phyloP scores from a whole-genome alignment of 805 yeast species.

The Sugiyamaella qingdaonensis region DNA sequence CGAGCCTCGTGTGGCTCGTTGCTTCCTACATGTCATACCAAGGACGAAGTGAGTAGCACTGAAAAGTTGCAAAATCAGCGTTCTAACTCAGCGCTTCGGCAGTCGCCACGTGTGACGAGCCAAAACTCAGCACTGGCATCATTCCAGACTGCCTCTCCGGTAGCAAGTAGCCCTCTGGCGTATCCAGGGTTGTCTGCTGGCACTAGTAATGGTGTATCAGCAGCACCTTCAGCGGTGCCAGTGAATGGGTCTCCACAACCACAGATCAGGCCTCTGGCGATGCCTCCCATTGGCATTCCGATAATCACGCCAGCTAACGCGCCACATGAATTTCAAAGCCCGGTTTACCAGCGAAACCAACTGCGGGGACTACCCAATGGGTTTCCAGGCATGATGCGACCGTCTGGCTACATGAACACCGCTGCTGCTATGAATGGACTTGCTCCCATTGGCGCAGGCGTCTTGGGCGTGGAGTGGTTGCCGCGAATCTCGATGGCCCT shows the following conservation, averaged over 20 bases:
- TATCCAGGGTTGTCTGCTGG: neutral
- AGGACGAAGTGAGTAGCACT: neutral
- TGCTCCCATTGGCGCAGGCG: constrained; percentile 29
- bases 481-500: constrained; percentile 69
- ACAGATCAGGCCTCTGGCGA: neutral
- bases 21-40: neutral
- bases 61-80: too few relatives aligned
- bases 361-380: neutral
- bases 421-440: constrained; percentile 5
- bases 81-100: neutral
- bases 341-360: constrained; percentile 19
- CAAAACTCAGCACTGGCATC: neutral
- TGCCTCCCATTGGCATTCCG: constrained; percentile 26
- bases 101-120: neutral
- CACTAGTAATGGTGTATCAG: neutral
- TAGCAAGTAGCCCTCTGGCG: neutral
- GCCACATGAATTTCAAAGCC: constrained; percentile 29
- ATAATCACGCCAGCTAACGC: constrained; percentile 33
- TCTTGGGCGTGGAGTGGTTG: constrained; percentile 59
- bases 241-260: constrained; percentile 1
- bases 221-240: neutral
- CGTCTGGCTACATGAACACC: constrained; percentile 5
- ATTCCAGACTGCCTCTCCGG: neutral
- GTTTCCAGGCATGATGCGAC: constrained; percentile 14
- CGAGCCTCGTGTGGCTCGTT: neutral